These are phyloP conservation scores for Fomitopsis schrenkii DNA, from an alignment of 1,284 basidiomycete genomes.

Conservation along the genomic window DNA sequence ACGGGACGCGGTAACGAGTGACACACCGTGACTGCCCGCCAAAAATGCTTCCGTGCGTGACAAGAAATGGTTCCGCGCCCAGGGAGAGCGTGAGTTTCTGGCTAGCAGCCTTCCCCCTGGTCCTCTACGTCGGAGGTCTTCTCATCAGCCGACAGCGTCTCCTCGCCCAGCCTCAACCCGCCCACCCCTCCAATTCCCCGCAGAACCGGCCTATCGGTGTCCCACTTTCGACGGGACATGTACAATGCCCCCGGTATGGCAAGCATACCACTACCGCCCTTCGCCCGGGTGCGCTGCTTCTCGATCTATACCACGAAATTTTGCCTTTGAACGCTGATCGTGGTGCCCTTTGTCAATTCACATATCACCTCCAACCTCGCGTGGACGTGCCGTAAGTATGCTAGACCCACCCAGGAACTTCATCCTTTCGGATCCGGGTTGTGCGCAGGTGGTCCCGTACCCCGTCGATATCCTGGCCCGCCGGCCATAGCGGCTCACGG, in stretches of 20 bases:
- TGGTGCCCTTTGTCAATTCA: neutral
- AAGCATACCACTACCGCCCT: constrained; percentile 4
- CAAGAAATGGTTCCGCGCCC: constrained; percentile 8
- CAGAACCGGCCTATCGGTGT: neutral
- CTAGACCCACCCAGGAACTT: neutral
- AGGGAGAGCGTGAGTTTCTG: neutral
- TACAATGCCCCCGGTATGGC: neutral
- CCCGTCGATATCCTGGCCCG: neutral
- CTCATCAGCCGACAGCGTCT: constrained; percentile 4
- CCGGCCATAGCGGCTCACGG: neutral
- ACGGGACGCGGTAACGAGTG: constrained; percentile 1
- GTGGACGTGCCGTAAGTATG: neutral
- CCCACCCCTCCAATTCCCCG: neutral
- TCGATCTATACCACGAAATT: neutral
- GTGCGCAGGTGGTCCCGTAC: neutral
- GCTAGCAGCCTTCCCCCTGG: constrained; percentile 1
- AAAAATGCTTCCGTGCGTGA: constrained; percentile 6
- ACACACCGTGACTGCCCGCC: neutral
- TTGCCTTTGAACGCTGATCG: neutral
- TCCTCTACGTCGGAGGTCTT: constrained; percentile 2
- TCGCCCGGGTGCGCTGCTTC: neutral
- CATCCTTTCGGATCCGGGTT: neutral
- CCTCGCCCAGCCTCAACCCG: neutral
- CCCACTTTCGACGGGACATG: neutral
- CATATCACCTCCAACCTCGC: constrained; percentile 1